Evolutionary conservation across 169 alveolate genomes (phyloP).

Genomic region (Cryptosporidium canis): DNA sequence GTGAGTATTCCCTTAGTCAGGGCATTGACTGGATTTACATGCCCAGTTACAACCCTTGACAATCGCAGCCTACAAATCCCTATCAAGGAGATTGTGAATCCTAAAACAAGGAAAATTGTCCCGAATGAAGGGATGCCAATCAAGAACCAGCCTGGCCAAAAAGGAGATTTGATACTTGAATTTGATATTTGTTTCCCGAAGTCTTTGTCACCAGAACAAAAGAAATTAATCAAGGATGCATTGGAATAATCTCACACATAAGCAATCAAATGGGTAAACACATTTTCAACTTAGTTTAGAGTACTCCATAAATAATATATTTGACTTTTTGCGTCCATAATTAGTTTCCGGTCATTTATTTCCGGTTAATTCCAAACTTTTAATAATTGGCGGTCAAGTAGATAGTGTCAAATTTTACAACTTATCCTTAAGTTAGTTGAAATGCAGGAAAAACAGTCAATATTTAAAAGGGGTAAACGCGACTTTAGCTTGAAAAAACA

Average conservation of each 20-base stretch:
- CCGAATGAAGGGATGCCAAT: conserved; percentile 86
- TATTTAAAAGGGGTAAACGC: neutral
- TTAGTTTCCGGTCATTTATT: no score
- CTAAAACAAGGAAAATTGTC: conserved; percentile 81
- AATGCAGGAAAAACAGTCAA: neutral
- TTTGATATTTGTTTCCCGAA: conserved; percentile 85
- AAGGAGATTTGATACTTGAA: conserved; percentile 85
- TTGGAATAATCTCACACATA: conserved; percentile 17
- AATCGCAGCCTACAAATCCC: conserved; percentile 84
- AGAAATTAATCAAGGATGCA: conserved; percentile 78
- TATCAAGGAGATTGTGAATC: conserved; percentile 84
- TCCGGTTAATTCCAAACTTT: no score
- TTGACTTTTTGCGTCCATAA: no score
- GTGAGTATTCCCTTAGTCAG: conserved; percentile 85
- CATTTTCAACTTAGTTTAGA: neutral
- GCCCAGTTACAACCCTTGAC: conserved; percentile 84
- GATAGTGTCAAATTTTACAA: neutral
- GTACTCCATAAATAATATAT: no score
- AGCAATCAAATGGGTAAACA: neutral
- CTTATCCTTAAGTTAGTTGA: neutral
- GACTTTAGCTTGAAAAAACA: neutral
- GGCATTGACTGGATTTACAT: conserved; percentile 87
- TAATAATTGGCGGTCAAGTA: neutral
- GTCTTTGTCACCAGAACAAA: conserved; percentile 82
- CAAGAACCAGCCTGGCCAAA: conserved; percentile 79